Evolutionary conservation across 768 basidiomycete genomes (phyloP), one percentile per base, ranked within the genome.

Genomic region (Podaxis sp.): DNA sequence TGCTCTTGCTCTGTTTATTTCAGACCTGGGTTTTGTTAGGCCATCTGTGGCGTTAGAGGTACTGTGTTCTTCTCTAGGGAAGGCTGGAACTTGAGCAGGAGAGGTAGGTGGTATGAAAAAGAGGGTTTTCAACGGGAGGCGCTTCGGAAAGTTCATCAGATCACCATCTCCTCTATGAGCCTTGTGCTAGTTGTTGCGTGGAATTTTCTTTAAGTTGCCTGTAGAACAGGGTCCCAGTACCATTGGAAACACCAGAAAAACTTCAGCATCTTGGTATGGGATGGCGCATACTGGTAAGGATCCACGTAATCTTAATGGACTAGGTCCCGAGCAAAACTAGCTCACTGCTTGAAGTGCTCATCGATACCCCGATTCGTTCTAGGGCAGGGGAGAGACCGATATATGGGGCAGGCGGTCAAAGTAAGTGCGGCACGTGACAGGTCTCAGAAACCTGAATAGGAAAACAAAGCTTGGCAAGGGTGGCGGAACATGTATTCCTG

Each of bases 311-410:
- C 49, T 27, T 17, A 25, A 50, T 46, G 49, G 12, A 25, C 22
- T 50, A 27, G 49, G 49, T 50, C 49, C 25, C 49, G 49, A 50
- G 49, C 9, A 50, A 50, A 17, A 50, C 49, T 27, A 24, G 22
- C 9, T 3, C 22, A 15, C 2, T 27, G 49, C 11, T 4, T 25
- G 22, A 66, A 55, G 65, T 68, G 59, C 68, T 68, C 11, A 70
- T 36, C 1, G 41, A 43, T 70, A 33, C 36, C 54, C n/a, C 15
- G 33, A 40, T 46, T 17, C 7, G 17, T 19, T n/a, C 43, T 46
- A 17, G 38, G 36, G 13, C 3, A 37, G 11, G 37, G 19, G 17
- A 55, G n/a, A 55, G 53, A 38, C 29, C 17, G 29, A 54, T 36
- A 17, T 33, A 36, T 36, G 13, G 33, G 53, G 53, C n/a, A 37